Base-by-base conservation (phyloP, 495 filamentous ascomycete species). In the Trichoderma orchidacearum region DNA sequence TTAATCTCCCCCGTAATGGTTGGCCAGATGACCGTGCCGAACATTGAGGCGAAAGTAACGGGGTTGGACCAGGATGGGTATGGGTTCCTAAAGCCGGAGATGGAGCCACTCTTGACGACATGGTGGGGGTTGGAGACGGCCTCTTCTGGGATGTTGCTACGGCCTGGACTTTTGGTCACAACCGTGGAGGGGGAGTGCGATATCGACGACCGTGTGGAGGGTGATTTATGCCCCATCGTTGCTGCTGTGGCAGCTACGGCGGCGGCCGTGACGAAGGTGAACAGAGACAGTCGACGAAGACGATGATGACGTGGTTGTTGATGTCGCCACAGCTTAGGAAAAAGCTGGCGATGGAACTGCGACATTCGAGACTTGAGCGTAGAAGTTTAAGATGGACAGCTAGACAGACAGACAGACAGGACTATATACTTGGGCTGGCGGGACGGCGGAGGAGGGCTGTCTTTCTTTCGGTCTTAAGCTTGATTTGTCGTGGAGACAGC, bases 1-100 rank as follows among this genome's bases (percentile, higher is more conserved):
- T 85, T 84, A 31, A 68, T 66, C 56, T 77, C 70, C 18, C 88
- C 87, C 9, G 70, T 75, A 3, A 87, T 8, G 27, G 72, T 70
- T 34, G 85, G 75, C 66, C 51, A 53, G 51, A 53, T 5, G 34
- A 34, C 18, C 21, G 23, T 30, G 6, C 21, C 34, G 8, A 12
- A 36, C n/a, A 50, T 23, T n/a, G 41, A 48, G 18, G 21, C 4
- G 21, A 48, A 25, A 23, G 11, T 27, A 23, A 13, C 8, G 2
- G 41, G 41, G 21, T 48, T 48, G 48, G 28, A 53, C 15, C 61
- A 66, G 0, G 72, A 75, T 12, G 67, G 64, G 25, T 73, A 55
- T 0, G 64, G 63, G 32, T 73, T 73, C 15, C 35, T 53, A 48
- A 72, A 75, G 57, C 60, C 63, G 57, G 68, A 31, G 23, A 62